Conservation (phyloP, 345 rosid species). For the Litchi chinensis region DNA sequence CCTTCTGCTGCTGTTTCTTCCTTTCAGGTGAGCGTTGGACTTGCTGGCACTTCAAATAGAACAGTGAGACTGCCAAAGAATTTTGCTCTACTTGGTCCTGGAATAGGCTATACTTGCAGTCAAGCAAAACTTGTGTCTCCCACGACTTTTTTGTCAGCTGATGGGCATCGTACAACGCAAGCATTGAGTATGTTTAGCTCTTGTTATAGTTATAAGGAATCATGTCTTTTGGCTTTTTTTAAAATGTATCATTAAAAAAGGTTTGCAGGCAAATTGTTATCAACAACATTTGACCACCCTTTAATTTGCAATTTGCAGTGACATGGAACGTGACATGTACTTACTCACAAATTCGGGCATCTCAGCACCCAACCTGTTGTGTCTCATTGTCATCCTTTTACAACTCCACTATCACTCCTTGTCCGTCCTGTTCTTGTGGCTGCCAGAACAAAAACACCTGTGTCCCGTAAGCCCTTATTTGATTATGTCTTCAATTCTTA, state of each 20-base stretch:
- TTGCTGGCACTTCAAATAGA: slow-evolving; percentile 47
- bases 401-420: slow-evolving; percentile 45
- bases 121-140: slow-evolving; percentile 36
- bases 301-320: slow-evolving; percentile 35
- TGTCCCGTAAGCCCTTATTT: slow-evolving; percentile 25
- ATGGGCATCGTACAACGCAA: slow-evolving; percentile 37
- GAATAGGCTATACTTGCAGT: slow-evolving; percentile 53
- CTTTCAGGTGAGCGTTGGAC: slow-evolving; percentile 50
- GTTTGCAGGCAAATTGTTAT: background rate
- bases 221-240: background rate
- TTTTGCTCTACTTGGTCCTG: slow-evolving; percentile 44
- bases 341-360: slow-evolving; percentile 45
- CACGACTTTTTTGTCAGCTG: slow-evolving; percentile 35
- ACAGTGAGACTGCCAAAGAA: slow-evolving; percentile 51
- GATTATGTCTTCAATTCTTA: background rate
- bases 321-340: slow-evolving; percentile 59
- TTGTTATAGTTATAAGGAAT: background rate
- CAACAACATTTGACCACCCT: background rate
- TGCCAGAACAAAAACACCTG: slow-evolving; percentile 41
- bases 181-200: slow-evolving; percentile 36
- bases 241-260: no score
- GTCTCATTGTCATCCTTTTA: slow-evolving; percentile 58
- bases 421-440: slow-evolving; percentile 51
- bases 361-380: slow-evolving; percentile 46
- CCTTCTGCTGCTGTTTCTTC: slow-evolving; percentile 39